Evolutionary conservation across 1,284 basidiomycete species (phyloP).

Genomic region (Nidula niveotomentosa): DNA sequence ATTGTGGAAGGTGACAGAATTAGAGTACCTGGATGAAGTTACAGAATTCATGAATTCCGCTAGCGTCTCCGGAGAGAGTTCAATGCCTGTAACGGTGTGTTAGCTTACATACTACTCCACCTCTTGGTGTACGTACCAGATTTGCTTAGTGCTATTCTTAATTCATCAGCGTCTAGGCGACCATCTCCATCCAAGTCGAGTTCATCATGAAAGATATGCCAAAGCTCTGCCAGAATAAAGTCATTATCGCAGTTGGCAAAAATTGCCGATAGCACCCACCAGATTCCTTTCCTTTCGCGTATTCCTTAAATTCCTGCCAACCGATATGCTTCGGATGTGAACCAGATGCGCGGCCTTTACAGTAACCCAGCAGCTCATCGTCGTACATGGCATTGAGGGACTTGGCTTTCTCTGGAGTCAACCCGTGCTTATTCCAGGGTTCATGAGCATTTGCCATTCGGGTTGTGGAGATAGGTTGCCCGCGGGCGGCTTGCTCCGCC

Average conservation of each 20-base stretch:
- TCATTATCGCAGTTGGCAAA: conserved; percentile 40
- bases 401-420: conserved; percentile 70
- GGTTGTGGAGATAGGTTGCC: conserved; percentile 8
- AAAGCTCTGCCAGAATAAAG: conserved; percentile 60
- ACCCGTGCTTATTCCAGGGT: conserved; percentile 19
- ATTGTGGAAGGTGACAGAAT: conserved; percentile 79
- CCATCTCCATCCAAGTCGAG: conserved; percentile 88
- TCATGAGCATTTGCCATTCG: not conserved
- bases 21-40: conserved; percentile 64
- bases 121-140: conserved; percentile 55
- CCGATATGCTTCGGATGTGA: conserved; percentile 50
- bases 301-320: conserved; percentile 80
- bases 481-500: conserved; percentile 15
- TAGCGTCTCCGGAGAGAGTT: conserved; percentile 63
- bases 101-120: not conserved
- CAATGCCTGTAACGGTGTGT: conserved; percentile 54
- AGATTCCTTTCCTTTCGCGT: conserved; percentile 75
- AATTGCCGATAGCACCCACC: conserved; percentile 45
- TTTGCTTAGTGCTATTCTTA: conserved; percentile 66
- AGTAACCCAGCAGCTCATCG: conserved; percentile 70
- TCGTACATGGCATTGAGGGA: conserved; percentile 74
- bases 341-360: conserved; percentile 49
- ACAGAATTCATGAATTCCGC: conserved; percentile 82
- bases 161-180: conserved; percentile 71
- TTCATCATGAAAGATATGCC: conserved; percentile 87